phyloP scores from a whole-genome alignment of 257 asterid species.

The Solanum neorickii region DNA sequence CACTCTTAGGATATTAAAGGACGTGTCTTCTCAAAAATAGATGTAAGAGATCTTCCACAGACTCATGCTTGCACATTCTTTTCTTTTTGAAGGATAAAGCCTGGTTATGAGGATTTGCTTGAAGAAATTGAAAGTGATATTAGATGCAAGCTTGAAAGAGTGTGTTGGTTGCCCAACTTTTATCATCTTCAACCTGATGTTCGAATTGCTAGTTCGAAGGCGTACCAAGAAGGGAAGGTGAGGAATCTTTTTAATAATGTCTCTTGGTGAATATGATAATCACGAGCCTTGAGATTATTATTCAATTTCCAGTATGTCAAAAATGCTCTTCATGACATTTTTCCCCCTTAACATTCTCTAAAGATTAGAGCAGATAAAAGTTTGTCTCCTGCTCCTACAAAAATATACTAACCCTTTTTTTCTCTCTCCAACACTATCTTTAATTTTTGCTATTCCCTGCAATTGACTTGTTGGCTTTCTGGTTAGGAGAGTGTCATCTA shows the following conservation, averaged over 20 bases:
- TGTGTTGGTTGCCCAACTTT: slow-evolving; percentile 72
- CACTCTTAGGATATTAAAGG: neutral
- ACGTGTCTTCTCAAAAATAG: neutral
- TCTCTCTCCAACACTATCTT: neutral
- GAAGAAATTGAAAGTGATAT: slow-evolving; percentile 67
- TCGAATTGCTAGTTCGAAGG: slow-evolving; percentile 65
- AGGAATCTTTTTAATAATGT: neutral
- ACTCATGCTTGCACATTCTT: slow-evolving; percentile 1
- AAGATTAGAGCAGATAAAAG: neutral
- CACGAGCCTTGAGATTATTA: neutral
- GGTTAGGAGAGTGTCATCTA: neutral
- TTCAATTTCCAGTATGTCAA: neutral
- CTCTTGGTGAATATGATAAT: neutral
- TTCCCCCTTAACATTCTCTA: too few species aligned
- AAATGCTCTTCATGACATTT: neutral
- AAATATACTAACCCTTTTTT: neutral
- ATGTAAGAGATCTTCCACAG: neutral
- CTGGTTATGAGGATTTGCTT: slow-evolving; percentile 40
- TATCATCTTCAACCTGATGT: slow-evolving; percentile 54
- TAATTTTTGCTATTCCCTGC: neutral
- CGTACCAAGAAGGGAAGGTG: slow-evolving; percentile 83
- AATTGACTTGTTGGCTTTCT: neutral
- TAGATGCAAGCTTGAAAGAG: slow-evolving; percentile 39
- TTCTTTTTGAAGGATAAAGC: slow-evolving; percentile 49
- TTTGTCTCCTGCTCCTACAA: neutral